phyloP scores from a whole-genome alignment of 495 filamentous ascomycete genomes.

The Hyaloscypha finlandica region DNA sequence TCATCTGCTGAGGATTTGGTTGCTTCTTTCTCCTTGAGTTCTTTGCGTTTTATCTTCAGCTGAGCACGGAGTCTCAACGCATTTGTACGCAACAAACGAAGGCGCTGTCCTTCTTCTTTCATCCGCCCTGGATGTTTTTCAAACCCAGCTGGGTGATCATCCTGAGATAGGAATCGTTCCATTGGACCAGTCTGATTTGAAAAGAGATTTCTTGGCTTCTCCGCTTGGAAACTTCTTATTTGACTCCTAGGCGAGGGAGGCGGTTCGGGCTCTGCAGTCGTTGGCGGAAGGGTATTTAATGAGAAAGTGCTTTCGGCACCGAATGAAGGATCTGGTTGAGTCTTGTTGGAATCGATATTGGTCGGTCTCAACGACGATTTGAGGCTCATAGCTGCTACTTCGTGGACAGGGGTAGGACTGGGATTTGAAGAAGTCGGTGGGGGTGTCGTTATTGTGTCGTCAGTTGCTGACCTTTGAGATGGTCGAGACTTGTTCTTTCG shows the following conservation, averaged over 20 bases:
- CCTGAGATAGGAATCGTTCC: conserved; percentile 12
- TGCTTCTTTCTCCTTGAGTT: conserved; percentile 8
- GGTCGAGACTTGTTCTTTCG: not conserved
- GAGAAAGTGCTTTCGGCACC: not conserved
- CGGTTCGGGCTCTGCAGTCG: not conserved
- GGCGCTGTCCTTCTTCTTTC: conserved; percentile 5
- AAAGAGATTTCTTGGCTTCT: not conserved
- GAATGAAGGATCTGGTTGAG: not conserved
- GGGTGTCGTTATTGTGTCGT: not conserved
- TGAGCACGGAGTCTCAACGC: conserved; percentile 7
- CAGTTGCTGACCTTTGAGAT: not conserved
- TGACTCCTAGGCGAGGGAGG: conserved; percentile 15
- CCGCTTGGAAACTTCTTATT: conserved; percentile 1
- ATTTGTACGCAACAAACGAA: conserved; percentile 11
- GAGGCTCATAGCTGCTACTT: not conserved
- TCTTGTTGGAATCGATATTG: not conserved
- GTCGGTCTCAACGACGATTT: not conserved
- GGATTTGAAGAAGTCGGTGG: not conserved
- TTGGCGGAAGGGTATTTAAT: no score
- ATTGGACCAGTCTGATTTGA: not conserved
- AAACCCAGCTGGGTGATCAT: not conserved
- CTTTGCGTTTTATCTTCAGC: conserved; percentile 10
- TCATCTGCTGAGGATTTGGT: conserved; percentile 15
- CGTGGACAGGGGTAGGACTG: not conserved
- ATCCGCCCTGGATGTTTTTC: conserved; percentile 5